Conservation (phyloP, 1,284 basidiomycete species). For the Amylostereum chailletii region DNA sequence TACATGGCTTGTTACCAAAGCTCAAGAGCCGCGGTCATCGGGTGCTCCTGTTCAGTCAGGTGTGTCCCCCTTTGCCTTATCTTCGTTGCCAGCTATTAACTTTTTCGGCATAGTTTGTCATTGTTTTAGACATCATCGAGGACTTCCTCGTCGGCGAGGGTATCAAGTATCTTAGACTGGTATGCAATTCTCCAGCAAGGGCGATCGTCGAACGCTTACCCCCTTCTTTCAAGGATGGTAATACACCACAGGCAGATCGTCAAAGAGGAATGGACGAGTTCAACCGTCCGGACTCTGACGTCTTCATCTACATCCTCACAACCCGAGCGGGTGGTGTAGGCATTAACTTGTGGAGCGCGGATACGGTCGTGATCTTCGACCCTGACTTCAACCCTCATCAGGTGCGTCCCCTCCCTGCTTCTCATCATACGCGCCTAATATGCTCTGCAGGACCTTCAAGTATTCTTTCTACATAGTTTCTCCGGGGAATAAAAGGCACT, state of each 20-base stretch:
- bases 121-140: slow-evolving; percentile 85
- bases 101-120: slow-evolving; percentile 68
- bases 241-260: slow-evolving; percentile 78
- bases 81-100: background rate
- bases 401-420: slow-evolving; percentile 27
- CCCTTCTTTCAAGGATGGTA: slow-evolving; percentile 62
- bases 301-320: slow-evolving; percentile 87
- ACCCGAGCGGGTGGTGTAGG: slow-evolving; percentile 96
- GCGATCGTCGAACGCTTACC: too few species aligned
- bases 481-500: background rate
- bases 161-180: slow-evolving; percentile 85
- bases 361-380: slow-evolving; percentile 89
- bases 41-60: slow-evolving; percentile 96
- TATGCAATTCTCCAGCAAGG: slow-evolving; percentile 27
- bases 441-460: slow-evolving; percentile 55
- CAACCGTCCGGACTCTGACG: slow-evolving; percentile 79
- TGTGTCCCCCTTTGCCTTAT: slow-evolving; percentile 25
- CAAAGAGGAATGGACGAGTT: slow-evolving; percentile 94
- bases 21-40: slow-evolving; percentile 88
- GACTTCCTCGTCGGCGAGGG: slow-evolving; percentile 89
- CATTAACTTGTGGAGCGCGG: slow-evolving; percentile 85
- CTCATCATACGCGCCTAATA: slow-evolving; percentile 3
- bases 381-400: slow-evolving; percentile 95
- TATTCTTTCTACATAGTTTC: slow-evolving; percentile 21
- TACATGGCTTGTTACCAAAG: slow-evolving; percentile 80